Evolutionary conservation across 2,329 filamentous ascomycete species (phyloP).

Genomic region (Cladosporium velox): DNA sequence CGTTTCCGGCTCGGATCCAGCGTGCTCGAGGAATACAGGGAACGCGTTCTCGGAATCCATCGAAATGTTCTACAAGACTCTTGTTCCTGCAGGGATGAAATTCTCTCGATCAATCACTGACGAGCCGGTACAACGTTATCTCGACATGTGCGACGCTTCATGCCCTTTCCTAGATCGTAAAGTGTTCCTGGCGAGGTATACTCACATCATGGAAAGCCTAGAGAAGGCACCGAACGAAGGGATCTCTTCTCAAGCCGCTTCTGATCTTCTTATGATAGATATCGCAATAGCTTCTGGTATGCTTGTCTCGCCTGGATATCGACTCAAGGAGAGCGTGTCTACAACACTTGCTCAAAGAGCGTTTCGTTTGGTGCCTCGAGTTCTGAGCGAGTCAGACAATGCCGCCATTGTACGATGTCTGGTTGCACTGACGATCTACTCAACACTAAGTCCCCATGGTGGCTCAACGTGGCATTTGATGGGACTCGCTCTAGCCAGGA

Average conservation of each 20-base stretch:
- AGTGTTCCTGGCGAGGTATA: not conserved
- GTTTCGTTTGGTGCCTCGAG: not conserved
- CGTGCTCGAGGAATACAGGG: not conserved
- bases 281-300: conserved; percentile 5
- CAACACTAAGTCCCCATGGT: not conserved
- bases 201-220: not conserved
- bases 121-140: not conserved
- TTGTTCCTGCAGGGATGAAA: not conserved
- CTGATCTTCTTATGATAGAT: conserved; percentile 4
- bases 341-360: not conserved
- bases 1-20: conserved; percentile 3
- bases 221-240: not conserved
- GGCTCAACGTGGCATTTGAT: conserved; percentile 14
- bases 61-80: conserved; percentile 6
- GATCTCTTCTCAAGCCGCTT: not conserved
- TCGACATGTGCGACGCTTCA: not conserved
- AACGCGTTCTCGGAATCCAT: not conserved
- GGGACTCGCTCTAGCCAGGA: conserved; percentile 13
- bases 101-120: not conserved
- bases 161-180: conserved; percentile 13
- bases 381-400: not conserved
- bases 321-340: not conserved
- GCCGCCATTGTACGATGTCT: not conserved
- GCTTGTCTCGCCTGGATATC: not conserved
- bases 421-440: conserved; percentile 6